Percentiles rank a stretch among this genome's conserved stretches.
Conservation (phyloP, 164 flowering plant genomes). For the Saururus chinensis region DNA sequence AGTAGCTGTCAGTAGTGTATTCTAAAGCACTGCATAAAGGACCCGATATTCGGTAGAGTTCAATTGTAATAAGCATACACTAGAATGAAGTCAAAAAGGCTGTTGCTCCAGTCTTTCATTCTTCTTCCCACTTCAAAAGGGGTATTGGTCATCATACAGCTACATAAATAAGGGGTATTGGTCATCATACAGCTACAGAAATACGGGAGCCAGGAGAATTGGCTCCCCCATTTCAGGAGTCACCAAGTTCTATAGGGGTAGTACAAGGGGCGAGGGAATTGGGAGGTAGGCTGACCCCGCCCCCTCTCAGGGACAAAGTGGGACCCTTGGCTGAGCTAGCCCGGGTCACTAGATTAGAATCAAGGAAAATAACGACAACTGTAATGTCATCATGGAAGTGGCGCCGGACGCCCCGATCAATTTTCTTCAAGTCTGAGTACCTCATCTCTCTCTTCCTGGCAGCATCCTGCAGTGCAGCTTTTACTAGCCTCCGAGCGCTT, state of each 20-base stretch:
- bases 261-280: conserved; percentile 44
- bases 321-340: conserved; percentile 33
- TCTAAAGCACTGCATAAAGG: neutral
- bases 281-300: conserved; percentile 28
- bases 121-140: neutral
- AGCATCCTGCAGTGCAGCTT: conserved; percentile 65
- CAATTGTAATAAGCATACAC: neutral
- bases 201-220: conserved; percentile 15
- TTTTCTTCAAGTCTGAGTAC: conserved; percentile 60
- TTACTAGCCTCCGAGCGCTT: conserved; percentile 61
- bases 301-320: conserved; percentile 42
- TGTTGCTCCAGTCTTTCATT: neutral
- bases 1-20: neutral
- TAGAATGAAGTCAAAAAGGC: neutral
- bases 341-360: conserved; percentile 34
- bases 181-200: neutral
- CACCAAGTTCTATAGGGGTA: conserved; percentile 27
- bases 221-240: conserved; percentile 15
- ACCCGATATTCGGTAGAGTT: too few relatives aligned
- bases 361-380: conserved; percentile 52
- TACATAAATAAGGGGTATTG: conserved; percentile 2
- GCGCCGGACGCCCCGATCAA: conserved; percentile 65
- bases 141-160: neutral
- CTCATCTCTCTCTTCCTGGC: conserved; percentile 79
- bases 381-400: conserved; percentile 75